These are phyloP conservation scores for Melaleuca quinquenervia DNA, from an alignment of 345 rosid species.

Conservation along the genomic window DNA sequence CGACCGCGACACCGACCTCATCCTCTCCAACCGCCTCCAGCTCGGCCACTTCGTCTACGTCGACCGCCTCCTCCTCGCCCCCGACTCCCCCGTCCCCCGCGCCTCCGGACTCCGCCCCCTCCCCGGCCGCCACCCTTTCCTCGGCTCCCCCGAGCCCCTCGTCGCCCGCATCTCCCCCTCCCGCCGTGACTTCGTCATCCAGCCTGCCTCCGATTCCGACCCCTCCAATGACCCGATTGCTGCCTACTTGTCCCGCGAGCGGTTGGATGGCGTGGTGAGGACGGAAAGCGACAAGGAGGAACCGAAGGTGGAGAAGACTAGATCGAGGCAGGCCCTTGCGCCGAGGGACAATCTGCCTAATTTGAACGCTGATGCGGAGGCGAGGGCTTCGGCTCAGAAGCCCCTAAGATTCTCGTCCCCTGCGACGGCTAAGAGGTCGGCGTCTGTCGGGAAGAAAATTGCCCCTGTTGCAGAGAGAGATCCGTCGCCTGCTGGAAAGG, in stretches of 20 bases:
- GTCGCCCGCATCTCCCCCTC: constrained; percentile 70
- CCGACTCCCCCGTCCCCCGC: constrained; percentile 62
- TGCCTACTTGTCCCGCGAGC: neutral
- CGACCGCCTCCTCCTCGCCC: constrained; percentile 65
- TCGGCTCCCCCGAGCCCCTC: constrained; percentile 78
- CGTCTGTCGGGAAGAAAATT: constrained; percentile 39
- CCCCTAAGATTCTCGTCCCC: constrained; percentile 81
- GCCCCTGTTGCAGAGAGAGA: constrained; percentile 41
- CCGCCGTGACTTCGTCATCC: constrained; percentile 67
- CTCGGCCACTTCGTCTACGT: constrained; percentile 92
- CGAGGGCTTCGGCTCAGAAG: neutral
- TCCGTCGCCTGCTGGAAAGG: constrained; percentile 57
- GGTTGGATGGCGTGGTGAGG: neutral
- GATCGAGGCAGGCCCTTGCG: constrained; percentile 47
- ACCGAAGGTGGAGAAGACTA: constrained; percentile 10
- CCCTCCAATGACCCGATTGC: neutral
- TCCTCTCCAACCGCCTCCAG: constrained; percentile 87
- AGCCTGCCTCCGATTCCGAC: constrained; percentile 37
- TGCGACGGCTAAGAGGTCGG: constrained; percentile 47
- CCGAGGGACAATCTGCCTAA: constrained; percentile 4
- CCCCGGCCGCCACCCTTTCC: constrained; percentile 84
- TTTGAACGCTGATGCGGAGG: neutral
- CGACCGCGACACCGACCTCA: constrained; percentile 82
- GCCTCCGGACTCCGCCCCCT: constrained; percentile 72
- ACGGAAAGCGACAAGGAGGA: constrained; percentile 3